These are phyloP conservation scores for Nemania diffusa DNA, from an alignment of 2,329 filamentous ascomycete species.

Conservation along the genomic window DNA sequence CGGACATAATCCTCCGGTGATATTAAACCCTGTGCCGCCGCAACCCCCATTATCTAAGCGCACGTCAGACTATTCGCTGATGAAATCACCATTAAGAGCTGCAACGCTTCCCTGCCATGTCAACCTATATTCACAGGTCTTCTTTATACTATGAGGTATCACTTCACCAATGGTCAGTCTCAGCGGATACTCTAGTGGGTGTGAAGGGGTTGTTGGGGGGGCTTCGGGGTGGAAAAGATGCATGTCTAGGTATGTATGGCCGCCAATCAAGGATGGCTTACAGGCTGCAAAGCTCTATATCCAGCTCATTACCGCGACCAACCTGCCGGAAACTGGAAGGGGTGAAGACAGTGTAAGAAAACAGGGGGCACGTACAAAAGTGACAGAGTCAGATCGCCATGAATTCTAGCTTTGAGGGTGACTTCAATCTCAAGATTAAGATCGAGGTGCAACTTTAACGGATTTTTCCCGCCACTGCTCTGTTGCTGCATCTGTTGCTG, in stretches of 20 bases:
- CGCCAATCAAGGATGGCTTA: neutral
- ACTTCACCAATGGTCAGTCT: slow-evolving; percentile 23
- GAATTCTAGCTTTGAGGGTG: slow-evolving; percentile 84
- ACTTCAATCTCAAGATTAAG: slow-evolving; percentile 87
- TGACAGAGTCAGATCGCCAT: slow-evolving; percentile 77
- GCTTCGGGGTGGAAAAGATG: too few relatives aligned
- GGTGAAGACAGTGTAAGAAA: slow-evolving; percentile 31
- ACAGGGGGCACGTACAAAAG: slow-evolving; percentile 37
- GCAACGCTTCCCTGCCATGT: neutral
- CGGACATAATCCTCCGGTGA: too few relatives aligned
- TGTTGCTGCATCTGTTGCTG: slow-evolving; percentile 44
- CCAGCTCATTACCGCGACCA: neutral
- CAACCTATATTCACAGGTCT: slow-evolving; percentile 4
- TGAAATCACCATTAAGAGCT: neutral
- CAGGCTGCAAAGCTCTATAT: neutral
- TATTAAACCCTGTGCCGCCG: neutral
- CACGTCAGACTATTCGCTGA: neutral
- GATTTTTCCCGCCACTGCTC: slow-evolving; percentile 57
- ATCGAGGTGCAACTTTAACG: slow-evolving; percentile 78
- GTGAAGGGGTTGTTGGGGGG: neutral
- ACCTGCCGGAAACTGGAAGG: neutral
- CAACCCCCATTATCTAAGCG: neutral
- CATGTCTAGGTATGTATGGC: neutral
- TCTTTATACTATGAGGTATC: slow-evolving; percentile 22
- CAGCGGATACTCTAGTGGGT: neutral